These are phyloP conservation scores for Cladosporium halotolerans DNA, from an alignment of 2,329 filamentous ascomycete genomes.

Conservation along the genomic window DNA sequence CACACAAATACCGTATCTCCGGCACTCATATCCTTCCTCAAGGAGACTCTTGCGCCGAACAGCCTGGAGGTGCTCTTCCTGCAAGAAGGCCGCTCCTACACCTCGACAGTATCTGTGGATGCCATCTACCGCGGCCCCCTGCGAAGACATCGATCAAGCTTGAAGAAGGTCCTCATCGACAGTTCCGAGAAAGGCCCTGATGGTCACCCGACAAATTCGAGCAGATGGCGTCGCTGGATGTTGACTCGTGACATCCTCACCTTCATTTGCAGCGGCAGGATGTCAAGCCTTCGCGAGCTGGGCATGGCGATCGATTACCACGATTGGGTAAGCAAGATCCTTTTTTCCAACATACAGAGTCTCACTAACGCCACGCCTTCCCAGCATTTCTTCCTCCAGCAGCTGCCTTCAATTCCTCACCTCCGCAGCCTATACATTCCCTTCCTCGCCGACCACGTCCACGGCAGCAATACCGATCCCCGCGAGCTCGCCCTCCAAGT, in stretches of 20 bases:
- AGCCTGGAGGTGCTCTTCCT: conserved; percentile 73
- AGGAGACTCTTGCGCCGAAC: conserved; percentile 70
- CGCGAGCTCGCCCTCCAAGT: conserved; percentile 70
- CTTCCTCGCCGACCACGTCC: conserved; percentile 57
- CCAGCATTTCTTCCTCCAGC: conserved; percentile 72
- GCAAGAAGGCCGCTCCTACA: conserved; percentile 56
- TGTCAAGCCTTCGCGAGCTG: conserved; percentile 65
- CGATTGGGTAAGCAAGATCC: conserved; percentile 63
- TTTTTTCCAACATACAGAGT: neutral
- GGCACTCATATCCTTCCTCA: conserved; percentile 66
- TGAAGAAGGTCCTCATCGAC: conserved; percentile 69
- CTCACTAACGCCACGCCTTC: neutral
- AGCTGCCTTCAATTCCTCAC: conserved; percentile 63
- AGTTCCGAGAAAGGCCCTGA: conserved; percentile 53
- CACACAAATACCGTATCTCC: conserved; percentile 68
- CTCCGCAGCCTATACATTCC: conserved; percentile 67
- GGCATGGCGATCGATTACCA: conserved; percentile 66
- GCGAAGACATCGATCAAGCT: conserved; percentile 62
- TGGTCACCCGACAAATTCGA: conserved; percentile 32
- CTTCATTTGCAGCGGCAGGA: conserved; percentile 66
- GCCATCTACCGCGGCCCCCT: conserved; percentile 65
- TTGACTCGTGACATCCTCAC: conserved; percentile 61
- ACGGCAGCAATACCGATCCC: conserved; percentile 50
- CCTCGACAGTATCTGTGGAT: conserved; percentile 59
- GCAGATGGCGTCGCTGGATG: conserved; percentile 64